Base-by-base conservation (phyloP, 139 green algal species). In the Coccomyxa sp. region DNA sequence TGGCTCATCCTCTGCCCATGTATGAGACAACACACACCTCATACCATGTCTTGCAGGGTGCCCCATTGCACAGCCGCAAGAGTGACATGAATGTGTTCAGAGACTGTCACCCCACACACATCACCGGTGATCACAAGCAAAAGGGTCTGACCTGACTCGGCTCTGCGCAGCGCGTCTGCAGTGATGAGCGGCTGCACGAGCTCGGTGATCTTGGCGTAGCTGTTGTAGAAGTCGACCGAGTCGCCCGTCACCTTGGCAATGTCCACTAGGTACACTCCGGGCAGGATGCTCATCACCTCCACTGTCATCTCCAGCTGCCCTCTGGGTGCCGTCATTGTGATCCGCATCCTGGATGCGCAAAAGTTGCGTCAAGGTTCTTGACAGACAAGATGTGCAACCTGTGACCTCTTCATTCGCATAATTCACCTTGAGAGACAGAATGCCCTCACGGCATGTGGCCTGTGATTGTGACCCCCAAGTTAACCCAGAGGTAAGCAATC, bases 221-320 rank as follows among this genome's bases (percentile, higher is more conserved):
- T 83, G 33, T 81, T 82, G 77, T 89, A 86, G 78, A 90, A 90
- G 34, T 89, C 81, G 7, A 77, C 55, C 12, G 82, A 84, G 41
- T 84, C 79, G 72, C 86, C 86, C 10, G 40, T 54, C 31, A 82
- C 74, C 29, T 86, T 86, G 24, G 68, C n/a, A 10, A 86, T 37
- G 50, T 90, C 82, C 14, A 85, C 84, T 76, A 90, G 83, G 73
- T 50, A 76, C 16, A 82, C 74, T 12, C 77, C 77, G 0, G 72
- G 50, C 7, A 89, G 12, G 58, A 90, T 70, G 29, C 82, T 55
- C 35, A 84, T 41, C 33, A 90, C 54, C 78, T 85, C 78, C 14
- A 77, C 81, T 24, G 38, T 37, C 64, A 88, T 68, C 22, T 31
- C 72, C 14, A 88, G 44, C 18, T 76, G 68, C 10, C 82, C 82